Base-by-base conservation (phyloP, 2,329 filamentous ascomycete species). In the Mollisia scopiformis region DNA sequence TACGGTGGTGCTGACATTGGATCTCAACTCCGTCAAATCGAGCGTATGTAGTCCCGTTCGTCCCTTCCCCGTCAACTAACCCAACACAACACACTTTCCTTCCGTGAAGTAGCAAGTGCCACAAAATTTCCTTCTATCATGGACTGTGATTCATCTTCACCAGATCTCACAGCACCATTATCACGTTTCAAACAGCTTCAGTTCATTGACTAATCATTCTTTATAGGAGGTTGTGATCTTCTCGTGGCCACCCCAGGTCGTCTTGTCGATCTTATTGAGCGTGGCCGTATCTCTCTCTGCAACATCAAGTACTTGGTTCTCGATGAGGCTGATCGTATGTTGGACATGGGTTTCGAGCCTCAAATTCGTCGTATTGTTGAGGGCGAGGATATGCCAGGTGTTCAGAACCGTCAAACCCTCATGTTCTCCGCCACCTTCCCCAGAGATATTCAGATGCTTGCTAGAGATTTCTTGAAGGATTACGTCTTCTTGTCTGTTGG, bases 301-400 rank as follows among this genome's bases (percentile, higher is more conserved):
- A 97, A 97, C 85, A 99, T 99, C 86, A 98, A 97, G 84, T 99
- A 99, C 77, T 87, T 99, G 65, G 92, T 99, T 72, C 91, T 99
- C 58, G 95, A 99, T 72, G 95, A 99, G 87, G 95, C 95, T 78
- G 95, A 99, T 83, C 95, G 95, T 78, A 99, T 99, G 95, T 85
- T 99, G 85, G 95, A 99, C 86, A 99, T 99, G 95, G 95, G 95
- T 95, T 99, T 99, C 85, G 95, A 99, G 84, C 95, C 95, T 73
- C 95, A 99, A 82, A 99, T 99, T 75, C 93, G 95, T 74, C 91
- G 94, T 73, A 98, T 99, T 73, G 95, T 99, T 49, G 94, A 98
- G 80, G 93, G 93, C 63, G 95, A 98, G 81, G 95, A 99, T 73
- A 99, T 99, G 95, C 95, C 95, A 60, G 78, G 79, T 56, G 91